phyloP scores from a whole-genome alignment of 257 asterid species.

The Gynochthodes officinalis region DNA sequence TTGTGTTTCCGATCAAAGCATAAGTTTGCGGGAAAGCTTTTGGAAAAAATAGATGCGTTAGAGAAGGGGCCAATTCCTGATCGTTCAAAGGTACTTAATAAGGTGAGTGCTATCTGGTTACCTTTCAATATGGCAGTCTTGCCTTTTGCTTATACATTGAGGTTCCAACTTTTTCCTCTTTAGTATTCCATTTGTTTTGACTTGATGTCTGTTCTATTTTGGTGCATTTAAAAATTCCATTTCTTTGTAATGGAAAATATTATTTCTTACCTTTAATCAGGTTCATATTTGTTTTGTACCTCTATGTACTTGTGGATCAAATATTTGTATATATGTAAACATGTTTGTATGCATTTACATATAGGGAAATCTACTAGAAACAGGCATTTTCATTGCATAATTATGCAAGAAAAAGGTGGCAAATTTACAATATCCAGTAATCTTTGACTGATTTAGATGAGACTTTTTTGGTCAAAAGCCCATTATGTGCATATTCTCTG shows the following conservation, averaged over 20 bases:
- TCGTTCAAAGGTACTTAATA: constrained; percentile 27
- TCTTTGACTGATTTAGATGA: neutral
- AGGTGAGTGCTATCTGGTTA: constrained; percentile 19
- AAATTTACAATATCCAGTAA: neutral
- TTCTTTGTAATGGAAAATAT: neutral
- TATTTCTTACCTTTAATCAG: neutral
- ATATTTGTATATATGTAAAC: neutral
- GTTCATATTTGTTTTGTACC: neutral
- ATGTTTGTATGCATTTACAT: neutral
- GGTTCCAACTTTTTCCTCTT: neutral
- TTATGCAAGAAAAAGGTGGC: neutral
- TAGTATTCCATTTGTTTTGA: neutral
- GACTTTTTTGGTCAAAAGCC: neutral
- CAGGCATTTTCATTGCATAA: neutral
- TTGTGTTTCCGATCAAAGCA: constrained; percentile 63
- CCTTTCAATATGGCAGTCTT: neutral
- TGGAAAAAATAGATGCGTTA: constrained; percentile 54
- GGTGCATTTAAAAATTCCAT: neutral
- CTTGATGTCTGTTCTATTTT: neutral
- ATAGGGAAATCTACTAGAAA: neutral
- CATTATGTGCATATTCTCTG: neutral
- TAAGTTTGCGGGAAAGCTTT: constrained; percentile 48
- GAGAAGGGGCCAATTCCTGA: constrained; percentile 33
- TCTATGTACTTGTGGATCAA: neutral
- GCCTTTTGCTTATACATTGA: neutral